These are phyloP conservation scores for Fraxinus paxiana DNA, from an alignment of 305 asterid species.

Conservation along the genomic window DNA sequence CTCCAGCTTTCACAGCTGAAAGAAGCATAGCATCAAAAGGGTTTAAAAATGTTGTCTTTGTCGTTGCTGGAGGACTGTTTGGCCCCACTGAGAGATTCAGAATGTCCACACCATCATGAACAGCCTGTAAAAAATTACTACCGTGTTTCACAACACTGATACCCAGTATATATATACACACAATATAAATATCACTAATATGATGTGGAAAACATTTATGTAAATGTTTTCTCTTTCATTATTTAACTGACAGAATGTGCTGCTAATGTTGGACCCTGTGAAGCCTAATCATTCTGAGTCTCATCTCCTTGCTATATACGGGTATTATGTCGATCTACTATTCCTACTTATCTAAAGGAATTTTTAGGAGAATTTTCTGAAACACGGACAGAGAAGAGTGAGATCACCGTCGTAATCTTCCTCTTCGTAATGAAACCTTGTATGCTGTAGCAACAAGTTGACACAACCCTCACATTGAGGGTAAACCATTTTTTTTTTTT, in stretches of 20 bases:
- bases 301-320: neutral
- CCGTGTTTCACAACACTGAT: neutral
- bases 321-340: neutral
- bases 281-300: neutral
- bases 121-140: slow-evolving; percentile 60
- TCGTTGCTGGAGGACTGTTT: slow-evolving; percentile 93
- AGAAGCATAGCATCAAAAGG: slow-evolving; percentile 95
- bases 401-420: neutral
- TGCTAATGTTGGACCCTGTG: neutral
- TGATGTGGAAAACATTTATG: neutral
- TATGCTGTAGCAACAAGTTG: neutral
- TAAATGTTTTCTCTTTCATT: neutral
- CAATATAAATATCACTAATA: neutral
- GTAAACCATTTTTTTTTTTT: neutral
- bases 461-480: neutral
- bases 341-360: neutral
- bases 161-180: neutral
- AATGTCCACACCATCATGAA: slow-evolving; percentile 95
- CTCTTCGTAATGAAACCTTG: neutral
- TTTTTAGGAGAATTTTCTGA: neutral
- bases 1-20: slow-evolving; percentile 95
- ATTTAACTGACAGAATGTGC: neutral
- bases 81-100: slow-evolving; percentile 98
- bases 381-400: neutral
- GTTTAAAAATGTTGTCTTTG: slow-evolving; percentile 87